Evolutionary conservation across 495 filamentous ascomycete species (phyloP).

Genomic region (Parmelia sp.): DNA sequence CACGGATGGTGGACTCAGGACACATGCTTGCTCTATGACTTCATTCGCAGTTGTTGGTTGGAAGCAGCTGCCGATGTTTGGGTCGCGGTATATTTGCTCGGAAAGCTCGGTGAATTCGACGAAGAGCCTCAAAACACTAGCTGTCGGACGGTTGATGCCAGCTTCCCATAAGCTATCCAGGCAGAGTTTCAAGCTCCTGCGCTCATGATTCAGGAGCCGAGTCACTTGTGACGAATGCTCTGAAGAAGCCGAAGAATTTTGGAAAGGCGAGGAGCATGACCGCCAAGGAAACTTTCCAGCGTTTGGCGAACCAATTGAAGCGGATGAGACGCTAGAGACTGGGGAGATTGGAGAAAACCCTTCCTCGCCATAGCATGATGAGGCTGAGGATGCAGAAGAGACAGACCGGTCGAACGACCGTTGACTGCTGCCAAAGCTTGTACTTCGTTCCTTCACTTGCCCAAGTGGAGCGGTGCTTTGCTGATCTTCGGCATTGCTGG

Average conservation of each 20-base stretch:
- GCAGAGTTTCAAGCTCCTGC: slow-evolving; percentile 16
- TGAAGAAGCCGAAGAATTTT: slow-evolving; percentile 2
- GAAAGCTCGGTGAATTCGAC: slow-evolving; percentile 10
- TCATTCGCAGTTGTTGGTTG: slow-evolving; percentile 15
- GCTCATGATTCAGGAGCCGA: slow-evolving; percentile 20
- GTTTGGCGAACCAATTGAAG: slow-evolving; percentile 9
- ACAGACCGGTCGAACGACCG: slow-evolving; percentile 11
- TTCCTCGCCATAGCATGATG: slow-evolving; percentile 18
- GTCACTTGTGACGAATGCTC: slow-evolving; percentile 12
- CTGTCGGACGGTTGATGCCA: slow-evolving; percentile 8
- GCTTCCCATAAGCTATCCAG: slow-evolving; percentile 11
- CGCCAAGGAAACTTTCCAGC: not conserved
- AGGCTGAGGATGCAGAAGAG: slow-evolving; percentile 18
- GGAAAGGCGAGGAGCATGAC: not conserved
- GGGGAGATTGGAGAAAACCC: slow-evolving; percentile 16
- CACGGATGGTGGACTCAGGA: not conserved
- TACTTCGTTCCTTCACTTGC: not conserved
- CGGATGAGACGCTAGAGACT: slow-evolving; percentile 20
- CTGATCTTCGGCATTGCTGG: slow-evolving; percentile 11
- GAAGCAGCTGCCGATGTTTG: slow-evolving; percentile 19
- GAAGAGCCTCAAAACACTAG: slow-evolving; percentile 15
- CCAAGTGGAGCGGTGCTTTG: not conserved
- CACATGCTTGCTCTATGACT: slow-evolving; percentile 20
- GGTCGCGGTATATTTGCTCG: slow-evolving; percentile 14
- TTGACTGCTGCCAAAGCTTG: slow-evolving; percentile 5